Evolutionary conservation across 106 monocot genomes (phyloP), one percentile per base, ranked within the genome.

Genomic region (Apostasia shenzhenica): DNA sequence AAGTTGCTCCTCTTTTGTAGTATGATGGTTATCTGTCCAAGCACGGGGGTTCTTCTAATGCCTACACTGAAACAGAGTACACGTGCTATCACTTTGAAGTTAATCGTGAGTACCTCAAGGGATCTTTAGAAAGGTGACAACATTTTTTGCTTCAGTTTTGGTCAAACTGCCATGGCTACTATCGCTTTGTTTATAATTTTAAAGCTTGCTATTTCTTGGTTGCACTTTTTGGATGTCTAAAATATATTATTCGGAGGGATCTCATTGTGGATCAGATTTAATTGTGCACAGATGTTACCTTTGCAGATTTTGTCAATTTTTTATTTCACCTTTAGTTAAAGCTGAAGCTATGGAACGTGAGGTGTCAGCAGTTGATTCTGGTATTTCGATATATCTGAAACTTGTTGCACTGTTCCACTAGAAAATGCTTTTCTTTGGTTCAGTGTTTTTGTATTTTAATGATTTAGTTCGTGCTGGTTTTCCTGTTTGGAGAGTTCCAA

Each of bases 51-150:
- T 86, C 89, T 14, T 83, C 92, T 70, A 97, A 97, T 90, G 97
- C 97, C 66, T 89, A 82, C 73, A 97, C 97, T 48, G 97, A 97
- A 77, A 74, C 89, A 6, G 97, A 97, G 73, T 75, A 89, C 71
- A 97, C 97, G 11, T 97, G 89, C 77, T 97, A 97, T 61, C 79
- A 89, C 72, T 97, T 97, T 74, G 92, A 97, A 71, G 92, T 97
- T 74, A 97, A 92, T 66, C 82, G 84, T 58, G 84, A 92, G 65
- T 78, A 81, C 67, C 81, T 97, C 3, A 97, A 97, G 74, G 97
- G 88, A 69, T 89, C 97, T 54, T 69, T 97, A 58, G 68, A 97
- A 76, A 97, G 97, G 97, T 97, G 70, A 70, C 8, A 57, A 2
- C 41, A 59, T 45, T 8, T 14, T 51, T 62, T 69, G 73, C 45